Base-by-base conservation (phyloP, 805 yeast genomes). In the Wickerhamiella spandovensis region DNA sequence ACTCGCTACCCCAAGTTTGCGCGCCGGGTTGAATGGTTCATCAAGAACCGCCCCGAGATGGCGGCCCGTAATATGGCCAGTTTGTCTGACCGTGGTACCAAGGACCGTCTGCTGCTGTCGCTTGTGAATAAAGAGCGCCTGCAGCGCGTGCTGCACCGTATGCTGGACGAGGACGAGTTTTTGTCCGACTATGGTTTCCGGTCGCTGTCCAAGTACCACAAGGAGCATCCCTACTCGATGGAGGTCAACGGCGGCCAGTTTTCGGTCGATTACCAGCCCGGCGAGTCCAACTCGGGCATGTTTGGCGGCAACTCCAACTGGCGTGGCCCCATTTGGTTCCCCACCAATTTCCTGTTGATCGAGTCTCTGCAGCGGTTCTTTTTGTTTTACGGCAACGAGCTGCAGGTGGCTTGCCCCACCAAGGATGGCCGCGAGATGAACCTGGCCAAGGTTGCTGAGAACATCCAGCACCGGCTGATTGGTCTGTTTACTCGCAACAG, bases 311-410 rank as follows among this genome's bases (percentile, higher is more conserved):
- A 88, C 65, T 87, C 95, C 21, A 88, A 88, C 67, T 88, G 97
- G 97, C 76, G 97, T 65, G 97, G 97, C 2, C 96, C 97, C 15
- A 87, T 88, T 58, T 88, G 97, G 97, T 87, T 88, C 73, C 95
- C 97, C 20, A 85, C 85, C 12, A 88, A 83, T 61, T 88, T 88
- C 65, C 70, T 88, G 54, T 69, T 88, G 39, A 85, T 88, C 51
- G 97, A 88, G 69, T 79, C 95, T 0, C 71, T 88, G 58, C 92
- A 88, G 67, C 74, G 95, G 59, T 86, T 86, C 65, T 86, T 81
- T 65, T 70, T 88, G 61, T 88, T 87, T 70, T 88, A 87, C 64
- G 97, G 97, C 12, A 79, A 89, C 24, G 81, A 75, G 48, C 76
- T 88, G 62, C 84, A 83, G 65, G 83, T 89, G 47, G 92, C 86